phyloP scores from a whole-genome alignment of 106 monocot genomes.

The Acorus calamus region DNA sequence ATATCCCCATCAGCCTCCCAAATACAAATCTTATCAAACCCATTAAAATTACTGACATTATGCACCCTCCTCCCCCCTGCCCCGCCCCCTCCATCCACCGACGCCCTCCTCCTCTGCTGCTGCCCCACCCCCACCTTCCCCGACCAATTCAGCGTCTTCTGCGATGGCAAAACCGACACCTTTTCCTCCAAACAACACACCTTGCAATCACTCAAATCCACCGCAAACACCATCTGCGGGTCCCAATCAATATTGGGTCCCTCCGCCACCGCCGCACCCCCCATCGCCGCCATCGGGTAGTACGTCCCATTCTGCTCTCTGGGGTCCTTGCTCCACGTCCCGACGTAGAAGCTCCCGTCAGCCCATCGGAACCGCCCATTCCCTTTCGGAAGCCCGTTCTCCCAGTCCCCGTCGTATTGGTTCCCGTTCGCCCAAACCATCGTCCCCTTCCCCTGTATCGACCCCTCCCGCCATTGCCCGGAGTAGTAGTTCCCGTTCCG shows the following conservation, averaged over 20 bases:
- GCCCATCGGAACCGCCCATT: slow-evolving; percentile 52
- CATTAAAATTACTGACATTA: neutral
- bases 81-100: neutral
- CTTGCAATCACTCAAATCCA: no score
- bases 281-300: slow-evolving; percentile 17
- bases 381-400: slow-evolving; percentile 46
- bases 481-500: slow-evolving; percentile 43
- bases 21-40: no score
- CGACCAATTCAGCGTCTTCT: no score
- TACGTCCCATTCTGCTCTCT: slow-evolving; percentile 30
- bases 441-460: slow-evolving; percentile 37
- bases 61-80: neutral
- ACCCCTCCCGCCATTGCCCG: slow-evolving; percentile 48
- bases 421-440: slow-evolving; percentile 48
- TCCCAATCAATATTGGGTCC: neutral
- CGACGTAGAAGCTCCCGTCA: slow-evolving; percentile 53
- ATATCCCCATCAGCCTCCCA: neutral
- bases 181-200: no score
- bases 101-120: neutral
- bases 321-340: slow-evolving; percentile 18
- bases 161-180: no score
- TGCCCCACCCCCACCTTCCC: neutral
- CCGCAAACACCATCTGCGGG: no score
- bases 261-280: neutral
- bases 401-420: slow-evolving; percentile 64